Percentiles rank a stretch among this genome's conserved stretches.
These are phyloP conservation scores for Aaosphaeria pasadenensis DNA, from an alignment of 2,329 filamentous ascomycete species.

Conservation along the genomic window DNA sequence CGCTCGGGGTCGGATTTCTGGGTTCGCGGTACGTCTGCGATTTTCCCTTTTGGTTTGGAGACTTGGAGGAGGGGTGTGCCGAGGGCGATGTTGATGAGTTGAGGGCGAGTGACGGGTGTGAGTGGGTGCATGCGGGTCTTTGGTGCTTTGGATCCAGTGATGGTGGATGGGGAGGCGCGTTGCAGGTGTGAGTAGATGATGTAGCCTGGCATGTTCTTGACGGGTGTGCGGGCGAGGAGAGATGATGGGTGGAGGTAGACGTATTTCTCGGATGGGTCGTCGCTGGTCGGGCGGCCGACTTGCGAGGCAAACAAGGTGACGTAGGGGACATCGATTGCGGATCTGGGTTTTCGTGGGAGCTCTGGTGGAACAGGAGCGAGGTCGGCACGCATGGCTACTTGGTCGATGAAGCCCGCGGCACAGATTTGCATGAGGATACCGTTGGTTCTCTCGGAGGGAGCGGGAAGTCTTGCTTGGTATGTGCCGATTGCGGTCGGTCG, in stretches of 20 bases:
- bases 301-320: slow-evolving; percentile 74
- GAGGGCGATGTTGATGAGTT: slow-evolving; percentile 75
- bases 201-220: slow-evolving; percentile 68
- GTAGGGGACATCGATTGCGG: slow-evolving; percentile 92
- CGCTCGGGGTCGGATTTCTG: slow-evolving; percentile 41
- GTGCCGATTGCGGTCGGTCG: slow-evolving; percentile 50
- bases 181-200: slow-evolving; percentile 87
- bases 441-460: slow-evolving; percentile 63
- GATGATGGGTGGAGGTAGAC: slow-evolving; percentile 90
- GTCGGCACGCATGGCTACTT: slow-evolving; percentile 89
- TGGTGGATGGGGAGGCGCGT: slow-evolving; percentile 52
- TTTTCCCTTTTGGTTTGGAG: slow-evolving; percentile 88
- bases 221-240: slow-evolving; percentile 61
- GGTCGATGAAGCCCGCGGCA: slow-evolving; percentile 89
- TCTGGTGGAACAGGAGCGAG: slow-evolving; percentile 65
- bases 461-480: slow-evolving; percentile 51
- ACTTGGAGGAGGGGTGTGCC: slow-evolving; percentile 81
- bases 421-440: slow-evolving; percentile 86
- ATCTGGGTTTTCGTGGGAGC: slow-evolving; percentile 62
- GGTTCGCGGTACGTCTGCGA: slow-evolving; percentile 45
- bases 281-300: slow-evolving; percentile 31
- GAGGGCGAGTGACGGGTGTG: slow-evolving; percentile 71
- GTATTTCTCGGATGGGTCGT: slow-evolving; percentile 56
- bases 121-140: slow-evolving; percentile 86
- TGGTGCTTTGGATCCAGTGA: slow-evolving; percentile 37